Conservation (phyloP, 805 yeast genomes). For the Metschnikowia koreensis region DNA sequence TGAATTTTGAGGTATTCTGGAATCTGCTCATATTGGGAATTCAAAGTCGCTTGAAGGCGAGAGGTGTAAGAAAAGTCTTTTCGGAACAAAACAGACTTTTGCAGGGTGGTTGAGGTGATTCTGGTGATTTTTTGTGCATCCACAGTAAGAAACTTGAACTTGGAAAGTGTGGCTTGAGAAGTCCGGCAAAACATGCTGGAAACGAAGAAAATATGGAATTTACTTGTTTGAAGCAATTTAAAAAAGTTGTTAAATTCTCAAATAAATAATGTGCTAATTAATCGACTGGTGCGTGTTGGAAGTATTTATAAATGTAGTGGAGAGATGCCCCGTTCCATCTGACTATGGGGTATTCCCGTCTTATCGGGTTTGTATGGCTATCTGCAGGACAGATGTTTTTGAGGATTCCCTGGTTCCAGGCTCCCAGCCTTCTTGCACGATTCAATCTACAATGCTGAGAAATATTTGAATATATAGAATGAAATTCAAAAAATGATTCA, state of each 20-base stretch:
- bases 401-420: background rate
- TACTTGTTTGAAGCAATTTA: background rate
- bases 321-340: background rate
- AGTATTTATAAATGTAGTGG: background rate
- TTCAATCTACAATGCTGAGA: no score
- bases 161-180: background rate
- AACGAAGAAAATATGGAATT: background rate
- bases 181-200: no score
- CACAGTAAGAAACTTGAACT: background rate
- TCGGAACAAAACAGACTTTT: background rate
- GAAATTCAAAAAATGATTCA: no score
- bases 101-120: background rate
- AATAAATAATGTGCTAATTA: no score
- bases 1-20: conserved; percentile 24
- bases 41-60: background rate
- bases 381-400: background rate
- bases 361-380: background rate
- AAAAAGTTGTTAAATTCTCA: background rate
- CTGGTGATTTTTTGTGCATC: background rate
- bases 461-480: no score
- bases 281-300: background rate
- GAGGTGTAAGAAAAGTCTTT: background rate
- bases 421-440: no score
- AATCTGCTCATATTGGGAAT: conserved; percentile 17
- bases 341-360: conserved; percentile 1